Percentiles rank a stretch among this genome's conserved stretches.
Evolutionary conservation across 2,329 filamentous ascomycete genomes (phyloP).

Genomic region (Xylariaceae sp.): DNA sequence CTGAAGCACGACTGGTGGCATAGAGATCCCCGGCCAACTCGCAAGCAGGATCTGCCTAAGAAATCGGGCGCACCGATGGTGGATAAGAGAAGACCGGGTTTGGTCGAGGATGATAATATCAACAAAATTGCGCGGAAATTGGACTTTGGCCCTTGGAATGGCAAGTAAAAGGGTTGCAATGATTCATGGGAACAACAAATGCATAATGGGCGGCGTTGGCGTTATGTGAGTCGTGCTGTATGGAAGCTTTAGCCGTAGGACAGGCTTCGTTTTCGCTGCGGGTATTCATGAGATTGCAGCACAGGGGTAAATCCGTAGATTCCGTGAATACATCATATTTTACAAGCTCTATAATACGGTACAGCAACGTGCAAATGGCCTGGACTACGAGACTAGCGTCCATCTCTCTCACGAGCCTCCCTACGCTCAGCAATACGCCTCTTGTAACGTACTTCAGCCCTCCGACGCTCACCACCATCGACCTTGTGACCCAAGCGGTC

Average conservation of each 20-base stretch:
- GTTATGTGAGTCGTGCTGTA: constrained; percentile 8
- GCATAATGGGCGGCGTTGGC: constrained; percentile 21
- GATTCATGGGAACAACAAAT: constrained; percentile 1
- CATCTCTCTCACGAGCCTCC: constrained; percentile 47
- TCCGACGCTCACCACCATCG: constrained; percentile 90
- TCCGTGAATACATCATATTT: constrained; percentile 3
- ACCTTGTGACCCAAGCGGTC: constrained; percentile 81
- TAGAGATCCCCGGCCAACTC: constrained; percentile 74
- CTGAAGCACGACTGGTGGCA: constrained; percentile 84
- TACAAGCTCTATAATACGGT: constrained; percentile 23
- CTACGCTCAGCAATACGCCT: constrained; percentile 72
- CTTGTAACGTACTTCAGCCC: constrained; percentile 82
- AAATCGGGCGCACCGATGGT: constrained; percentile 68
- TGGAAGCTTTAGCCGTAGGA: background rate
- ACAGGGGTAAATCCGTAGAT: constrained; percentile 1
- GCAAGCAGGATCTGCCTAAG: constrained; percentile 72
- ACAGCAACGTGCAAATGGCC: constrained; percentile 14
- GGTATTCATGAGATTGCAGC: background rate
- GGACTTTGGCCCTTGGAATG: constrained; percentile 57
- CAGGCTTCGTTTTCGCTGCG: background rate
- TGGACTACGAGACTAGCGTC: background rate
- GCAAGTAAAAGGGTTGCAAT: constrained; percentile 30
- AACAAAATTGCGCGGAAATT: constrained; percentile 78
- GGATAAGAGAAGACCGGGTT: constrained; percentile 71
- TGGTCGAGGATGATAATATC: constrained; percentile 62